These are phyloP conservation scores for Nannizziopsis barbatae DNA, from an alignment of 2,329 filamentous ascomycete genomes.

Conservation along the genomic window DNA sequence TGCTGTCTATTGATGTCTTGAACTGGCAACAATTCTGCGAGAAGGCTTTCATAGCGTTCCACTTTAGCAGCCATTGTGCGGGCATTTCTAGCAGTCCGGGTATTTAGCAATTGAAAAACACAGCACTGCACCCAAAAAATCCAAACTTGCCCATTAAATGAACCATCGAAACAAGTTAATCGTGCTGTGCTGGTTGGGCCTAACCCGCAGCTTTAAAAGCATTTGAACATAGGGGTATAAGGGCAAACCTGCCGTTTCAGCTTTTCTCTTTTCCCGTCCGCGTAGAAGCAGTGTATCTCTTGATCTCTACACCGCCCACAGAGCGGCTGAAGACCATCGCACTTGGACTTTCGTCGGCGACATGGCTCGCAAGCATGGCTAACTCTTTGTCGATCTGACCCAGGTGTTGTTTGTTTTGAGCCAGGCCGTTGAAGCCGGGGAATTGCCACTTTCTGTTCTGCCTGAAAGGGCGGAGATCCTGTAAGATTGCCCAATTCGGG, in stretches of 20 bases:
- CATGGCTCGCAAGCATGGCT: slow-evolving; percentile 27
- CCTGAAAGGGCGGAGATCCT: slow-evolving; percentile 2
- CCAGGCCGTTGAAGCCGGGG: slow-evolving; percentile 15
- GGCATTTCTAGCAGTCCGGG: slow-evolving; percentile 12
- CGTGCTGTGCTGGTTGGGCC: not conserved
- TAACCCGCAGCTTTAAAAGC: not conserved
- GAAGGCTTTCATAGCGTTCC: slow-evolving; percentile 15
- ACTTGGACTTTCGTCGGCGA: slow-evolving; percentile 29
- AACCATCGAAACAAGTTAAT: not conserved
- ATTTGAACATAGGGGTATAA: not conserved
- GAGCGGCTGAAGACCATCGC: slow-evolving; percentile 25
- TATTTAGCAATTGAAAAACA: slow-evolving; percentile 3
- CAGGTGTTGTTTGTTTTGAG: slow-evolving; percentile 5
- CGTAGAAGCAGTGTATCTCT: slow-evolving; percentile 24
- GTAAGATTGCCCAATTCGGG: slow-evolving; percentile 7
- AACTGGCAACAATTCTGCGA: slow-evolving; percentile 13
- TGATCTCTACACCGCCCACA: slow-evolving; percentile 27
- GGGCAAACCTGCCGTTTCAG: slow-evolving; percentile 19
- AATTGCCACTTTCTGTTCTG: slow-evolving; percentile 17
- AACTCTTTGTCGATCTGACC: slow-evolving; percentile 16
- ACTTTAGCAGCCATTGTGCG: slow-evolving; percentile 17
- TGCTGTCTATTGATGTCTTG: slow-evolving; percentile 14
- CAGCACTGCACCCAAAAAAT: not conserved
- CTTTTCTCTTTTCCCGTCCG: slow-evolving; percentile 28
- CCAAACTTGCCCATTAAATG: not conserved